A percentile compares a stretch with the other conserved stretches of the same genome.
phyloP scores from a whole-genome alignment of 2,329 filamentous ascomycete genomes.

The Epichloe typhina region DNA sequence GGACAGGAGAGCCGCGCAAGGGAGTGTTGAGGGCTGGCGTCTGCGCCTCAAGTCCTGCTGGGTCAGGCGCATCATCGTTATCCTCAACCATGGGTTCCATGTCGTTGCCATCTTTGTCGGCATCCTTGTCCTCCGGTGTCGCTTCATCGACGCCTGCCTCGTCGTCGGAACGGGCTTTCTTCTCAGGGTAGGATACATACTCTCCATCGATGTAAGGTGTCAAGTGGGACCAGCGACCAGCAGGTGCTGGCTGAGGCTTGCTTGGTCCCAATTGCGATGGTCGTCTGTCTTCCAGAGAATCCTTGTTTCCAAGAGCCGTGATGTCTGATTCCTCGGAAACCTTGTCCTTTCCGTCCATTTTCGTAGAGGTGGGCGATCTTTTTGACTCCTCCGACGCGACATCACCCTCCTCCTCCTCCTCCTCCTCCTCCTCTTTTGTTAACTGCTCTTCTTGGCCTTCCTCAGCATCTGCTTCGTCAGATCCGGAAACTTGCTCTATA shows the following conservation, averaged over 20 bases:
- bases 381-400: background rate
- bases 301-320: background rate
- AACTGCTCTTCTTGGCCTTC: background rate
- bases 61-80: constrained; percentile 19
- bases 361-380: background rate
- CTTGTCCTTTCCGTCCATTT: background rate
- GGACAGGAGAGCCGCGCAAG: constrained; percentile 24
- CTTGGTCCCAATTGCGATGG: constrained; percentile 3
- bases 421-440: background rate
- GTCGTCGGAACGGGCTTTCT: constrained; percentile 18
- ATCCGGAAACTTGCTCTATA: background rate
- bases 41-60: constrained; percentile 18
- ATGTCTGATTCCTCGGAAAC: background rate
- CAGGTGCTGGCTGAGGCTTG: constrained; percentile 18
- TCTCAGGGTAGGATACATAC: constrained; percentile 26
- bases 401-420: background rate
- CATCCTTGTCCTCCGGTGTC: constrained; percentile 19
- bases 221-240: constrained; percentile 24
- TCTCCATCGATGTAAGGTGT: constrained; percentile 29
- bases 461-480: background rate
- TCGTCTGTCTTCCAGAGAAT: background rate
- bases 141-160: constrained; percentile 18
- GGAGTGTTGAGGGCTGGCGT: constrained; percentile 27
- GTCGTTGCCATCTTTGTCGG: constrained; percentile 12
- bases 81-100: constrained; percentile 21